Evolutionary conservation across 1,284 basidiomycete genomes (phyloP), one percentile per base, ranked within the genome.

Genomic region (Trametes polyzona): DNA sequence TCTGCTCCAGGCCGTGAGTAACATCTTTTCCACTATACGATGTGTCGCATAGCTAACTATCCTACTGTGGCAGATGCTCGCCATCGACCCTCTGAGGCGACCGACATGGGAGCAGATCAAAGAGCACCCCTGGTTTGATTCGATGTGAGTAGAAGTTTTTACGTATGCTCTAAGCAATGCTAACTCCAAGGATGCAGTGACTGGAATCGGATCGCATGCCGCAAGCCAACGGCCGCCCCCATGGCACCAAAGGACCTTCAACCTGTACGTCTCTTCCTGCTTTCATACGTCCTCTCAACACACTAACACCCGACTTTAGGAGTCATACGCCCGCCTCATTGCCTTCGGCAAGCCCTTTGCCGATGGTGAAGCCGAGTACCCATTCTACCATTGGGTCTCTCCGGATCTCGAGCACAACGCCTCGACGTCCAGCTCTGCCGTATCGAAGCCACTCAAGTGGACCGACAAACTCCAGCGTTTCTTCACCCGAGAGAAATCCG

Each of bases 51-150:
- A n/a, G n/a, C n/a, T n/a, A n/a, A n/a, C n/a, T 26, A 16, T 27
- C 30, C 23, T 44, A 17, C 19, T 8, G n/a, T 4, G 23, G 16
- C 49, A 69, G 66, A 62, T 70, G 41, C 58, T 71, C 5, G 48
- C 48, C n/a, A 65, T 63, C 57, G 59, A 70, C 33, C 57, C 61
- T 11, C n/a, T 14, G 7, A 52, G 41, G 40, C 58, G 69, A 2
- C 55, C 63, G 9, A 59, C 55, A 3, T 58, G 67, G 50, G 57
- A 52, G 10, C 52, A 65, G 30, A 60, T 69, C 50, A 69, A 68
- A 41, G 40, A 39, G 4, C 67, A 69, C 42, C 42, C 58, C 1
- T 68, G 57, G 61, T 67, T 70, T 44, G 40, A 47, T 6, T 19
- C 32, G 2, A 48, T 65, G 69, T 70, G 39, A 43, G 63, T 55